Evolutionary conservation across 768 basidiomycete species (phyloP).

Genomic region (Amanita pseudoporphyria): DNA sequence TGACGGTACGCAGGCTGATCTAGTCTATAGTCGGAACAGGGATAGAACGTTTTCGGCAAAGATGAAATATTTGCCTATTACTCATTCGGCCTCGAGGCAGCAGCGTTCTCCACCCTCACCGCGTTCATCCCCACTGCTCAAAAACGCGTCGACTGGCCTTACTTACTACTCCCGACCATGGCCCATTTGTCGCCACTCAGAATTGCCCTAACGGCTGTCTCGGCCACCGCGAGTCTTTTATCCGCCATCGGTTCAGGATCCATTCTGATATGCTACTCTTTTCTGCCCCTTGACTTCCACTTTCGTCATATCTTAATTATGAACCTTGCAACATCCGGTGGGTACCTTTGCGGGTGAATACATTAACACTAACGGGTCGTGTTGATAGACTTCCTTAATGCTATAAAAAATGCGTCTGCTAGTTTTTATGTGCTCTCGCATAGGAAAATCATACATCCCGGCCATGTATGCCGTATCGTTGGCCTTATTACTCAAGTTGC

Average conservation of each 20-base stretch:
- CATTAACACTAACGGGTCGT: too few species aligned
- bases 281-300: slow-evolving; percentile 6
- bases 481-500: slow-evolving; percentile 8
- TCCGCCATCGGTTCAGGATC: slow-evolving; percentile 7
- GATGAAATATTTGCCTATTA: too few species aligned
- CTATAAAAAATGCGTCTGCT: background rate
- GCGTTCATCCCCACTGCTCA: too few species aligned
- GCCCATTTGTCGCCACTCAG: too few species aligned
- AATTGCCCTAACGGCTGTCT: background rate
- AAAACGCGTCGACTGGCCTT: too few species aligned
- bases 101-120: too few species aligned
- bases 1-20: too few species aligned
- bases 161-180: too few species aligned
- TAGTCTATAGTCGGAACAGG: too few species aligned
- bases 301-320: slow-evolving; percentile 9
- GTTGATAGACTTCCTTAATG: slow-evolving; percentile 6
- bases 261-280: slow-evolving; percentile 7
- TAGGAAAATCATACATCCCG: background rate
- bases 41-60: too few species aligned
- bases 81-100: too few species aligned
- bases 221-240: slow-evolving; percentile 2
- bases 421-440: slow-evolving; percentile 2
- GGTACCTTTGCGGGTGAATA: too few species aligned
- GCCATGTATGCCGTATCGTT: slow-evolving; percentile 3
- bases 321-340: slow-evolving; percentile 7